These are phyloP conservation scores for Oehlia diaphana DNA, from an alignment of 192 early-diverging fungal species.

Conservation along the genomic window DNA sequence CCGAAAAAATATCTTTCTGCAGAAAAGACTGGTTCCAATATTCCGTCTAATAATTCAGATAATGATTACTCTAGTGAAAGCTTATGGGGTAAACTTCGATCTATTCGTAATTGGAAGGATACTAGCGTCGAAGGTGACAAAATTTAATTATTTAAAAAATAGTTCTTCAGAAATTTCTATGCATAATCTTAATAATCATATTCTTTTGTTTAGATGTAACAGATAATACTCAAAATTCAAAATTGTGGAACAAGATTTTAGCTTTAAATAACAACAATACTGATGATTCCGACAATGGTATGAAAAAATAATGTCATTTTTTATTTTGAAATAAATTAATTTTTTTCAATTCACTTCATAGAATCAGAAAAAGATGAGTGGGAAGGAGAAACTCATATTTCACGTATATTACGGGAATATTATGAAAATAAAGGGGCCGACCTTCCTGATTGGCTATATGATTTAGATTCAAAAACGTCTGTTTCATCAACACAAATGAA, in stretches of 20 bases:
- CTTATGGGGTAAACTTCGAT: constrained; percentile 24
- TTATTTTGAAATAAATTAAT: neutral
- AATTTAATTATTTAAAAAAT: neutral
- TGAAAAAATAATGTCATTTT: no score
- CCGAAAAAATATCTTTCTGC: constrained; percentile 30
- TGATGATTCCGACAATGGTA: constrained; percentile 24
- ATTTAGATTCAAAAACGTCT: neutral
- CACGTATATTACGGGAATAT: constrained; percentile 51
- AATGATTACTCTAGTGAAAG: neutral
- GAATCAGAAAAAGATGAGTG: constrained; percentile 59
- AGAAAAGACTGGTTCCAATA: neutral
- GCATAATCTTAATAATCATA: neutral
- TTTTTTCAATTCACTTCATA: constrained; percentile 28
- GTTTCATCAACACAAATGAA: neutral
- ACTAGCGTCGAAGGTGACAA: neutral
- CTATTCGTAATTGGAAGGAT: constrained; percentile 16
- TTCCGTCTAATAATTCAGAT: neutral
- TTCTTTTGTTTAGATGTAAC: neutral
- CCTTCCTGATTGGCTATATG: constrained; percentile 28
- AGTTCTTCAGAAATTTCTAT: neutral
- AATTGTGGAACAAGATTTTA: constrained; percentile 26
- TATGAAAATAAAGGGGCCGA: constrained; percentile 44
- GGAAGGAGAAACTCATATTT: constrained; percentile 58
- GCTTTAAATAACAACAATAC: neutral
- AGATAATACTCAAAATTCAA: neutral